These are phyloP conservation scores for Albifimbria verrucaria DNA, from an alignment of 2,329 filamentous ascomycete species.

Conservation along the genomic window DNA sequence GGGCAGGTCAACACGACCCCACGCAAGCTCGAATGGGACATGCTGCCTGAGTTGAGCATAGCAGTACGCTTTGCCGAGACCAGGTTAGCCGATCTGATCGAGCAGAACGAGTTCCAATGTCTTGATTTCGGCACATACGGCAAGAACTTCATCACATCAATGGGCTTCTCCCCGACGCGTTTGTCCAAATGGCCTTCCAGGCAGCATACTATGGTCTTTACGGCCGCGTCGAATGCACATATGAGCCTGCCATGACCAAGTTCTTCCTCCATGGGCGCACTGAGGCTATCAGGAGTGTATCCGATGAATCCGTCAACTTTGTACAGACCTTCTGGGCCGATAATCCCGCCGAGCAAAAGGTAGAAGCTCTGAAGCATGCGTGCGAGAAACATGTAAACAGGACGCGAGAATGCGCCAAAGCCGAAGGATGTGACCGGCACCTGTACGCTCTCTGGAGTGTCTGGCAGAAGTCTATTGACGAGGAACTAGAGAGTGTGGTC, in stretches of 20 bases:
- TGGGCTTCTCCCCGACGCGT: constrained; percentile 98
- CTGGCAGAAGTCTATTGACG: constrained; percentile 86
- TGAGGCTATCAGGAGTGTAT: constrained; percentile 86
- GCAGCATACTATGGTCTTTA: constrained; percentile 97
- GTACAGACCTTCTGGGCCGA: constrained; percentile 95
- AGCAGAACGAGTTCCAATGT: constrained; percentile 93
- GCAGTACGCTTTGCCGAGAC: constrained; percentile 95
- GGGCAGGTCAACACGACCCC: constrained; percentile 91
- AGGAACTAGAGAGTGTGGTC: constrained; percentile 49
- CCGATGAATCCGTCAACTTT: constrained; percentile 79
- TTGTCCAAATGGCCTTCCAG: constrained; percentile 98
- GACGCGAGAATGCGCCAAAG: constrained; percentile 84
- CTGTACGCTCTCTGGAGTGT: constrained; percentile 91
- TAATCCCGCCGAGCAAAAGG: constrained; percentile 75
- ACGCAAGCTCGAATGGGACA: constrained; percentile 96
- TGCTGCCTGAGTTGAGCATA: constrained; percentile 86
- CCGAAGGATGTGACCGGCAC: constrained; percentile 86
- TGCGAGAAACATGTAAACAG: constrained; percentile 77
- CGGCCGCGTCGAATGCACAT: constrained; percentile 88
- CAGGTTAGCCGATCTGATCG: constrained; percentile 85
- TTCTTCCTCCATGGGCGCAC: constrained; percentile 89
- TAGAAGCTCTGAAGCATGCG: constrained; percentile 79
- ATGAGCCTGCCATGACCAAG: constrained; percentile 99
- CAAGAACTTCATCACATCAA: constrained; percentile 96
- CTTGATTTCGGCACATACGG: constrained; percentile 87